A percentile compares a stretch with the other conserved stretches of the same genome.
Conservation (phyloP, 129 eudicot species). For the Smallanthus sonchifolius region DNA sequence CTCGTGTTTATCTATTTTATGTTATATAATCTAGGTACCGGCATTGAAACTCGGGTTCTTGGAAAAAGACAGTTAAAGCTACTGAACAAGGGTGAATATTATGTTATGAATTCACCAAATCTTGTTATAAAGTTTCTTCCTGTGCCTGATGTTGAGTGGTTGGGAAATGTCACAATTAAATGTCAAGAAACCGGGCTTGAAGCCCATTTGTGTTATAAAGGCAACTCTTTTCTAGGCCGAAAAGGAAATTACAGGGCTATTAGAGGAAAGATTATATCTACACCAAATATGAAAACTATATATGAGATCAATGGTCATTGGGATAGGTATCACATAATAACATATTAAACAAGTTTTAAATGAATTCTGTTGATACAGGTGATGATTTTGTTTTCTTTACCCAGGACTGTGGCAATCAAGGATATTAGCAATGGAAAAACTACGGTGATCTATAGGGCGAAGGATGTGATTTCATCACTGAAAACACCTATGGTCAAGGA, state of each 20-base stretch:
- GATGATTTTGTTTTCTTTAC: not conserved
- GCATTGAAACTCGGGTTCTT: slow-evolving; percentile 53
- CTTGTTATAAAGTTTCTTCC: slow-evolving; percentile 76
- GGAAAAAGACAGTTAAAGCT: slow-evolving; percentile 62
- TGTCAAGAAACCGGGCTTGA: slow-evolving; percentile 76
- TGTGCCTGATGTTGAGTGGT: slow-evolving; percentile 59
- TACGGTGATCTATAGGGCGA: slow-evolving; percentile 57
- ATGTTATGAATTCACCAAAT: slow-evolving; percentile 69
- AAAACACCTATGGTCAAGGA: slow-evolving; percentile 63
- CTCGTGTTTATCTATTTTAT: not conserved
- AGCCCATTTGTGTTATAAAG: slow-evolving; percentile 64
- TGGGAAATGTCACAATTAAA: slow-evolving; percentile 57
- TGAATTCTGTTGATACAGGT: not conserved
- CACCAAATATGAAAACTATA: slow-evolving; percentile 39
- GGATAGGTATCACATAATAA: slow-evolving; percentile 54
- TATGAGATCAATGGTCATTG: slow-evolving; percentile 82
- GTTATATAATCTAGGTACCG: slow-evolving; percentile 47
- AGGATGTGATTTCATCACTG: slow-evolving; percentile 56
- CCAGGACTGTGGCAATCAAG: slow-evolving; percentile 60
- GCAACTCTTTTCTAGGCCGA: slow-evolving; percentile 42
- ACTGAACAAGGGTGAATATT: slow-evolving; percentile 46
- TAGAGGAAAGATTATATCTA: slow-evolving; percentile 53
- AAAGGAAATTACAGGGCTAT: slow-evolving; percentile 48
- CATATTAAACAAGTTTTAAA: not conserved
- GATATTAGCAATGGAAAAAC: slow-evolving; percentile 50